Percentiles rank a stretch among this genome's conserved stretches.
Evolutionary conservation across 352 stramenopile species (phyloP).

Genomic region (Pythium dissimile): DNA sequence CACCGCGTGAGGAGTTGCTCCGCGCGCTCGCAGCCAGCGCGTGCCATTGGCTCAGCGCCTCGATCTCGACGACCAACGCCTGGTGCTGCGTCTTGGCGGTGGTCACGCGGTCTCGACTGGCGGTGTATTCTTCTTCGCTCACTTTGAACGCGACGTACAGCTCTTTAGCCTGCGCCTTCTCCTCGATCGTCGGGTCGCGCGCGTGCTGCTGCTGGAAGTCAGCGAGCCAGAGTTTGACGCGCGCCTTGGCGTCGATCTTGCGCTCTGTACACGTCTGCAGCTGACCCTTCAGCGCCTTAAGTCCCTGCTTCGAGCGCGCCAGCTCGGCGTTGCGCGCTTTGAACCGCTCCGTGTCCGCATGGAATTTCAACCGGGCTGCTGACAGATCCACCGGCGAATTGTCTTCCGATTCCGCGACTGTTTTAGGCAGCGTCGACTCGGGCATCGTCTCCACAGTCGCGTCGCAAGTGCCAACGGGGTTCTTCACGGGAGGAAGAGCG

Average conservation of each 20-base stretch:
- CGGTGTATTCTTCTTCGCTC: slow-evolving; percentile 49
- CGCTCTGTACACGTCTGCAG: slow-evolving; percentile 29
- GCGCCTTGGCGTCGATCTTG: slow-evolving; percentile 52
- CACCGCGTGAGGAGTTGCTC: not conserved
- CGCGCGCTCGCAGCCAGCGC: slow-evolving; percentile 20
- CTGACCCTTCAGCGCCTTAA: slow-evolving; percentile 32
- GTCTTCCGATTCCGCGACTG: too few species aligned
- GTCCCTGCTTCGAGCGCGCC: slow-evolving; percentile 37
- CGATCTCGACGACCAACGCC: slow-evolving; percentile 37
- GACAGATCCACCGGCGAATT: not conserved
- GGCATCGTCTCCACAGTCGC: not conserved
- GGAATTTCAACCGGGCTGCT: slow-evolving; percentile 32
- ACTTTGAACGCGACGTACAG: slow-evolving; percentile 75
- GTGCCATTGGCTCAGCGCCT: slow-evolving; percentile 50
- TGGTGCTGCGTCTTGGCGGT: slow-evolving; percentile 49
- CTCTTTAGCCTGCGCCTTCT: slow-evolving; percentile 75
- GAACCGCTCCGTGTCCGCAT: slow-evolving; percentile 43
- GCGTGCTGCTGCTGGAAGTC: slow-evolving; percentile 46
- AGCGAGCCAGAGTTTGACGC: slow-evolving; percentile 65
- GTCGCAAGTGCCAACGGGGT: not conserved
- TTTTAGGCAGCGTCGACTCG: not conserved
- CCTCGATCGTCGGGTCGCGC: slow-evolving; percentile 64
- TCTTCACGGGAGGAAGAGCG: not conserved
- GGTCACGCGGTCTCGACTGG: slow-evolving; percentile 33
- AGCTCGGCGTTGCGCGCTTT: slow-evolving; percentile 38